Conservation (phyloP, 1,284 basidiomycete genomes). For the Singerocomus inundabilis region DNA sequence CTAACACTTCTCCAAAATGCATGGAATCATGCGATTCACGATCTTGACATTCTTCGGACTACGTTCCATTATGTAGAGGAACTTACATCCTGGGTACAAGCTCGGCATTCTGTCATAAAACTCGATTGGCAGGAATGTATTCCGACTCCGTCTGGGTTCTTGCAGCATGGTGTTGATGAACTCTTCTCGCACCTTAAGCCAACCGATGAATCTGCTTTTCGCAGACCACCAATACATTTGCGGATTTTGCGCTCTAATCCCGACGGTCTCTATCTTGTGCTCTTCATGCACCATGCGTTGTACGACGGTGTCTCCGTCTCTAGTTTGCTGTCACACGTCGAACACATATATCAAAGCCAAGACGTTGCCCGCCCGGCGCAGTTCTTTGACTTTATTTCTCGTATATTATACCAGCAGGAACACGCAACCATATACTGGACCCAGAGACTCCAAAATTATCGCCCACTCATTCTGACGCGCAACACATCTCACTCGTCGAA, state of each 20-base stretch:
- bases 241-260: conserved; percentile 30
- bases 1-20: conserved; percentile 34
- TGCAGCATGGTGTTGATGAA: conserved; percentile 18
- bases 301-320: conserved; percentile 49
- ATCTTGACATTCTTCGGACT: conserved; percentile 43
- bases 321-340: conserved; percentile 37
- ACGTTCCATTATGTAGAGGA: conserved; percentile 46
- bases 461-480: conserved; percentile 20
- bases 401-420: conserved; percentile 38
- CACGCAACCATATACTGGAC: conserved; percentile 43
- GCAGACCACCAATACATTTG: conserved; percentile 38
- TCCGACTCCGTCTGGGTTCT: conserved; percentile 5
- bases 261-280: conserved; percentile 31
- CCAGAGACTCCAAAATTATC: conserved; percentile 32
- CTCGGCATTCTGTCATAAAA: conserved; percentile 37
- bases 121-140: conserved; percentile 37
- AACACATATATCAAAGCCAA: conserved; percentile 33
- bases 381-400: conserved; percentile 38
- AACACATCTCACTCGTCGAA: conserved; percentile 3
- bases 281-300: conserved; percentile 51
- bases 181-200: conserved; percentile 23
- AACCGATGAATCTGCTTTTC: conserved; percentile 26
- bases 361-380: conserved; percentile 23
- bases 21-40: conserved; percentile 37
- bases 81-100: conserved; percentile 43